Evolutionary conservation across 2,329 filamentous ascomycete species (phyloP).

Genomic region (Aspergillus hortae): DNA sequence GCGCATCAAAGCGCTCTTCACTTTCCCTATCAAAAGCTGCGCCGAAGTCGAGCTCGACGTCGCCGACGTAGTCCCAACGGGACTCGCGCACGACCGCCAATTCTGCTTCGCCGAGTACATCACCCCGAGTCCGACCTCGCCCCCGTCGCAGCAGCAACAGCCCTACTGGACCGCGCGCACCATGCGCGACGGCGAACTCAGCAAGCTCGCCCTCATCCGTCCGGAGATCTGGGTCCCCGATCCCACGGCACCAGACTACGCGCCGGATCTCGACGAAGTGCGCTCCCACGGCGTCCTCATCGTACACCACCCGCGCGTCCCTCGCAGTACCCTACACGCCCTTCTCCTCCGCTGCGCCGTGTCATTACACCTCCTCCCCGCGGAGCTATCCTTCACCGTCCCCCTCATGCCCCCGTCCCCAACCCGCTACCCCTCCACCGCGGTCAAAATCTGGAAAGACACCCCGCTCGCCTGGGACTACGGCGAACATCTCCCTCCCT

Average conservation of each 20-base stretch:
- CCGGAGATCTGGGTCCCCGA: conserved; percentile 61
- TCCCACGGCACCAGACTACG: conserved; percentile 41
- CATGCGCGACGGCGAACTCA: conserved; percentile 43
- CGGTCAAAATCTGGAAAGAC: conserved; percentile 56
- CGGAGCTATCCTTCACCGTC: conserved; percentile 47
- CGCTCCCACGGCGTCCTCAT: conserved; percentile 52
- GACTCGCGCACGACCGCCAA: conserved; percentile 75
- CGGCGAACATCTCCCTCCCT: conserved; percentile 40
- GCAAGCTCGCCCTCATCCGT: conserved; percentile 66
- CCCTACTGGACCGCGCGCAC: conserved; percentile 41
- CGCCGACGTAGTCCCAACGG: conserved; percentile 62
- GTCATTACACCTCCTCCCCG: conserved; percentile 23
- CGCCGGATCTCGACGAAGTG: conserved; percentile 43
- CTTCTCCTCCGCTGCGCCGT: conserved; percentile 26
- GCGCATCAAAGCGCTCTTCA: conserved; percentile 65
- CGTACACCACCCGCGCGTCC: conserved; percentile 43
- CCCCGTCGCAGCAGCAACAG: not conserved
- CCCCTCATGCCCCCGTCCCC: conserved; percentile 51
- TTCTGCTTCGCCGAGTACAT: conserved; percentile 73
- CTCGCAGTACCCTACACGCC: conserved; percentile 7
- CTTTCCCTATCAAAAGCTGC: conserved; percentile 84
- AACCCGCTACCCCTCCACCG: conserved; percentile 41
- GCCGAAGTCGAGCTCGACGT: conserved; percentile 67
- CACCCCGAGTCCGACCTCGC: conserved; percentile 23
- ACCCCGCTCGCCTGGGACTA: conserved; percentile 42